These are phyloP conservation scores for Triticum turgidum DNA, from an alignment of 176 grass and related monocot species.

Conservation along the genomic window DNA sequence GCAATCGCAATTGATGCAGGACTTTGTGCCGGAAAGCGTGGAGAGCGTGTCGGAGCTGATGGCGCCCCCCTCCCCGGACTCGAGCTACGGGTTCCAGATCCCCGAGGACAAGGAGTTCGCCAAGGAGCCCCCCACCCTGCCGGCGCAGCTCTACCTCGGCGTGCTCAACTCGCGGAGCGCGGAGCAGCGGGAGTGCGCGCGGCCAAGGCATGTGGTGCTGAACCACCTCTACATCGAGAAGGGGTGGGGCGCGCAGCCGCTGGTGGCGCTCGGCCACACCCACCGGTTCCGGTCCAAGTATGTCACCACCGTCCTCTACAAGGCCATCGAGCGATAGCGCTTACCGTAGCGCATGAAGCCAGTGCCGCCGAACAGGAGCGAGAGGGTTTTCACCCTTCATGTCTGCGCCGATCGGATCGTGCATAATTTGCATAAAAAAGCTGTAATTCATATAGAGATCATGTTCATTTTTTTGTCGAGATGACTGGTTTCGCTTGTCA, in stretches of 20 bases:
- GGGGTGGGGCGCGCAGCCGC: constrained; percentile 47
- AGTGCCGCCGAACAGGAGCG: neutral
- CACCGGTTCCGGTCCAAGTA: constrained; percentile 74
- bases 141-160: constrained; percentile 55
- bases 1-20: constrained; percentile 33
- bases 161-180: constrained; percentile 51
- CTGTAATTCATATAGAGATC: neutral
- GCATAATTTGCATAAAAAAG: neutral
- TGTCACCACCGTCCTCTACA: constrained; percentile 76
- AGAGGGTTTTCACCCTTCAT: neutral
- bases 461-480: neutral
- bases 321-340: constrained; percentile 42
- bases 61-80: constrained; percentile 65
- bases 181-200: constrained; percentile 30
- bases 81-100: constrained; percentile 51
- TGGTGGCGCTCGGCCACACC: constrained; percentile 66
- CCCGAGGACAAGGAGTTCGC: constrained; percentile 66
- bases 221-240: constrained; percentile 85
- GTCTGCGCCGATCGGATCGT: neutral
- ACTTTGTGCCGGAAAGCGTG: constrained; percentile 66
- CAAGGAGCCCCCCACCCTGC: constrained; percentile 72
- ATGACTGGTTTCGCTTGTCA: neutral
- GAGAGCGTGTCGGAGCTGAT: constrained; percentile 61
- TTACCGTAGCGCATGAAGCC: neutral
- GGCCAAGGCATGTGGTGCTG: constrained; percentile 66